These are phyloP conservation scores for Trichoderma hamatum DNA, from an alignment of 2,329 filamentous ascomycete species.

Conservation along the genomic window DNA sequence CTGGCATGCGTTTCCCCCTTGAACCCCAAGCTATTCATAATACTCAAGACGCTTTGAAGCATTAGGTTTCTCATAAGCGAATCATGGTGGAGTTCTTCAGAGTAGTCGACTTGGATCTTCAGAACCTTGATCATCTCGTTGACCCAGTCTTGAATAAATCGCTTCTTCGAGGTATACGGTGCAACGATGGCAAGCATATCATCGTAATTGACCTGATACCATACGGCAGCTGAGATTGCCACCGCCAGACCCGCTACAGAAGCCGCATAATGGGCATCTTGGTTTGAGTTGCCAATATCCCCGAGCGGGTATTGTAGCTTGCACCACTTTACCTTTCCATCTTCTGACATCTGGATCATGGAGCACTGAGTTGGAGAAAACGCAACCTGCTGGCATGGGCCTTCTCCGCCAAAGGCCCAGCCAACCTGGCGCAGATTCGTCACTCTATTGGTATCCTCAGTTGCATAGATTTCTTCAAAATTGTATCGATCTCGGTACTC, in stretches of 20 bases:
- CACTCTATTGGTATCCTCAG: conserved; percentile 66
- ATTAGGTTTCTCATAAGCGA: conserved; percentile 71
- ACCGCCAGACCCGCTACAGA: conserved; percentile 65
- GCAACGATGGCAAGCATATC: conserved; percentile 73
- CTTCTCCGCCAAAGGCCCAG: conserved; percentile 69
- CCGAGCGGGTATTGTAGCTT: conserved; percentile 53
- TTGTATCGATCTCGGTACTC: conserved; percentile 78
- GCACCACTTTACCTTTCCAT: conserved; percentile 63
- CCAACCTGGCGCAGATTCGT: conserved; percentile 75
- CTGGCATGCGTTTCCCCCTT: conserved; percentile 64
- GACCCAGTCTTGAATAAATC: conserved; percentile 64
- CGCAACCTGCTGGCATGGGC: conserved; percentile 64
- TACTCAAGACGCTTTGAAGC: conserved; percentile 75
- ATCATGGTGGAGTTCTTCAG: conserved; percentile 72
- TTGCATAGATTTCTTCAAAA: conserved; percentile 68
- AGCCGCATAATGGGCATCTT: conserved; percentile 58
- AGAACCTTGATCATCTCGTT: conserved; percentile 69
- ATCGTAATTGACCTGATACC: conserved; percentile 60
- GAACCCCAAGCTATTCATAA: conserved; percentile 78
- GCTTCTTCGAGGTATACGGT: conserved; percentile 45
- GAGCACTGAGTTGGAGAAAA: conserved; percentile 65
- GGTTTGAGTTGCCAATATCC: conserved; percentile 52
- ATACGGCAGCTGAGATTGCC: conserved; percentile 50
- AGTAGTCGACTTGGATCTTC: conserved; percentile 78
- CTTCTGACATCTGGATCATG: conserved; percentile 59